Conservation (phyloP, 1,284 basidiomycete species). For the Ustilago esculenta region DNA sequence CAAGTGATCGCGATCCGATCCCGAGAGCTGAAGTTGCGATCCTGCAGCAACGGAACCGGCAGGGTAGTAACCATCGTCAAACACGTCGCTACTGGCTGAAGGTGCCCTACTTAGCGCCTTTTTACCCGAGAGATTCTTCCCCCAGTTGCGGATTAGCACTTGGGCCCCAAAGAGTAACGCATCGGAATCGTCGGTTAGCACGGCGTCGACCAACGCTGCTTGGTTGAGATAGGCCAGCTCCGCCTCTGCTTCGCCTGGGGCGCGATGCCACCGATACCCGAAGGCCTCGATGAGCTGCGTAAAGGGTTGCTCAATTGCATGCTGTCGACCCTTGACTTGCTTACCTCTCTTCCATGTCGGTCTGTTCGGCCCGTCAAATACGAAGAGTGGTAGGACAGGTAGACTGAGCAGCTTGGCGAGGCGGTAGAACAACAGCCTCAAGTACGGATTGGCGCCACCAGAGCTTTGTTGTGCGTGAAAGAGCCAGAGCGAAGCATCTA, state of each 20-base stretch:
- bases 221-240: conserved; percentile 88
- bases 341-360: conserved; percentile 85
- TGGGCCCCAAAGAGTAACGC: conserved; percentile 88
- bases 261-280: conserved; percentile 77
- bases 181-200: conserved; percentile 93
- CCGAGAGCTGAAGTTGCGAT: conserved; percentile 13
- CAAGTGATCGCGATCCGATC: conserved; percentile 23
- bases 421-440: conserved; percentile 70
- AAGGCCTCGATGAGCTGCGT: conserved; percentile 81
- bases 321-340: conserved; percentile 71
- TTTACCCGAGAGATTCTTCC: conserved; percentile 36
- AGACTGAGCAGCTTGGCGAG: conserved; percentile 76
- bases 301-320: conserved; percentile 51
- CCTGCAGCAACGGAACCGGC: background rate
- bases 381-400: conserved; percentile 87
- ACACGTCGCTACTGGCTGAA: conserved; percentile 17
- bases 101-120: conserved; percentile 23
- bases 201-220: conserved; percentile 83
- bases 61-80: conserved; percentile 4
- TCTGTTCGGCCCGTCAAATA: conserved; percentile 89
- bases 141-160: conserved; percentile 77
- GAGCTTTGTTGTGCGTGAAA: conserved; percentile 69
- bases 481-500: conserved; percentile 69
- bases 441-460: conserved; percentile 70
- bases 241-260: conserved; percentile 94